Evolutionary conservation across 768 basidiomycete genomes (phyloP).

Genomic region (Piloderma croceum): DNA sequence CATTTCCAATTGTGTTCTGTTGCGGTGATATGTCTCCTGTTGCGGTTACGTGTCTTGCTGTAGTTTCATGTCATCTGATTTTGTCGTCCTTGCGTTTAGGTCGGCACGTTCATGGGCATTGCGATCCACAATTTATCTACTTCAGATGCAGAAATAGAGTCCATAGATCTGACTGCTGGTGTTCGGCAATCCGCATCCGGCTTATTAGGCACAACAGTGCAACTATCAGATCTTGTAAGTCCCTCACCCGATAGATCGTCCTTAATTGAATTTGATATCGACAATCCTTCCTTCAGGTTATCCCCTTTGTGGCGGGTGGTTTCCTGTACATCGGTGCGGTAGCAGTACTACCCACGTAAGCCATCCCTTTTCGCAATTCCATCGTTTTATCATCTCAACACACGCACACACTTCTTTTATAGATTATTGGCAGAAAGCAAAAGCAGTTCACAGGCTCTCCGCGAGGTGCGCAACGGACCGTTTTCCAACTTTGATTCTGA

Average conservation of each 20-base stretch:
- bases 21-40: not conserved
- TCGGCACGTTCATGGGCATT: slow-evolving; percentile 83
- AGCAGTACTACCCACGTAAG: slow-evolving; percentile 85
- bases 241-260: not conserved
- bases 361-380: slow-evolving; percentile 15
- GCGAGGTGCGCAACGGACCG: slow-evolving; percentile 56
- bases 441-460: slow-evolving; percentile 81
- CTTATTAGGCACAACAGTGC: slow-evolving; percentile 77
- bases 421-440: slow-evolving; percentile 85
- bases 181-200: slow-evolving; percentile 72
- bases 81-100: slow-evolving; percentile 4
- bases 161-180: slow-evolving; percentile 66
- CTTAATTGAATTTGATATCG: slow-evolving; percentile 2
- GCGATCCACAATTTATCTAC: slow-evolving; percentile 72
- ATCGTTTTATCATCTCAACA: slow-evolving; percentile 9
- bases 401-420: slow-evolving; percentile 14
- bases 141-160: slow-evolving; percentile 34
- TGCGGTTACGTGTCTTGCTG: slow-evolving; percentile 3
- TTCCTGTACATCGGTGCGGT: slow-evolving; percentile 94
- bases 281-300: slow-evolving; percentile 48
- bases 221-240: slow-evolving; percentile 75
- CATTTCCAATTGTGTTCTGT: slow-evolving; percentile 13
- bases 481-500: slow-evolving; percentile 1
- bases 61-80: slow-evolving; percentile 1
- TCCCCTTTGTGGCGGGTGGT: slow-evolving; percentile 85